phyloP scores from a whole-genome alignment of 2,329 filamentous ascomycete species.

The Colletotrichum magnum region DNA sequence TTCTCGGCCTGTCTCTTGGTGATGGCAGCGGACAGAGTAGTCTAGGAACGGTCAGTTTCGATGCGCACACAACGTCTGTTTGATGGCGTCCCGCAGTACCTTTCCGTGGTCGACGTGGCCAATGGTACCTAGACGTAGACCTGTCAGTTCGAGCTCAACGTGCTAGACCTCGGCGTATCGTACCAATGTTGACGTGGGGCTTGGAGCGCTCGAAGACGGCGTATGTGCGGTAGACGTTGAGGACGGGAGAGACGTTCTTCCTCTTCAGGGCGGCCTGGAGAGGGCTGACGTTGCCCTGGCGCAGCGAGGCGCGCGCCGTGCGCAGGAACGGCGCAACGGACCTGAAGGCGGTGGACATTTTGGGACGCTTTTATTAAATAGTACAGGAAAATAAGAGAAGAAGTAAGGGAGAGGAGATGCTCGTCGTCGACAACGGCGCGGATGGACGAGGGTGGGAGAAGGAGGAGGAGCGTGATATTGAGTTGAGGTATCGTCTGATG shows the following conservation, averaged over 20 bases:
- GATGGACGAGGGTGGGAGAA: constrained; percentile 20
- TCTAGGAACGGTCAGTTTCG: constrained; percentile 68
- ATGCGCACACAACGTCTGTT: background rate
- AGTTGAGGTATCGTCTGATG: constrained; percentile 35
- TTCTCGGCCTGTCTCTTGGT: constrained; percentile 98
- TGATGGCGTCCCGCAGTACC: constrained; percentile 63
- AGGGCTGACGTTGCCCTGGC: constrained; percentile 79
- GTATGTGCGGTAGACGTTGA: constrained; percentile 76
- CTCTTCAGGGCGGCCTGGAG: constrained; percentile 78
- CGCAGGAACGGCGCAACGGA: constrained; percentile 84
- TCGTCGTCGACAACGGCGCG: constrained; percentile 40
- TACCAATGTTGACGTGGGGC: constrained; percentile 98
- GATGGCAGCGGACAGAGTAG: constrained; percentile 97
- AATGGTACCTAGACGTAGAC: constrained; percentile 80
- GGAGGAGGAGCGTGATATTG: constrained; percentile 21
- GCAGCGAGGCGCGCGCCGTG: constrained; percentile 82
- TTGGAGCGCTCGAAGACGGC: constrained; percentile 88
- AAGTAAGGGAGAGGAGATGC: constrained; percentile 37
- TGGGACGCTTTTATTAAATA: constrained; percentile 54
- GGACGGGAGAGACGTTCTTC: constrained; percentile 74
- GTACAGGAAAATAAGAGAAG: constrained; percentile 43
- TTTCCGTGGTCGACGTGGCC: constrained; percentile 99
- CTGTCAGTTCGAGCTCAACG: constrained; percentile 39
- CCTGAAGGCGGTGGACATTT: constrained; percentile 86
- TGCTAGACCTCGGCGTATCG: constrained; percentile 44